These are phyloP conservation scores for Russula ochroleuca DNA, from an alignment of 768 basidiomycete species.

Conservation along the genomic window DNA sequence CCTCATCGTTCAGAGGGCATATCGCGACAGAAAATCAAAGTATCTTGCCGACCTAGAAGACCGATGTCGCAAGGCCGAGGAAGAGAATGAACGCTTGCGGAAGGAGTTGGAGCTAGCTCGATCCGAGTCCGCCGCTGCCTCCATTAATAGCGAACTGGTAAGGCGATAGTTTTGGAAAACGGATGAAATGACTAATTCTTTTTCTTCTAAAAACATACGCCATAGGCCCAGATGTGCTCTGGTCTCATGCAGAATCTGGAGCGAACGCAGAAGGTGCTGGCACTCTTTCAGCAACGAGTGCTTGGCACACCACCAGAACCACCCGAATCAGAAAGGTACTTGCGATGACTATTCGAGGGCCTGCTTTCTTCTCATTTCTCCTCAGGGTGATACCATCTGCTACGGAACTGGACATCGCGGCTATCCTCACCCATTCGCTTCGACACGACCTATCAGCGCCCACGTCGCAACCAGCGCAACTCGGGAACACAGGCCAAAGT, in stretches of 20 bases:
- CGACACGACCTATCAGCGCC: constrained; percentile 7
- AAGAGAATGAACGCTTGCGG: constrained; percentile 23
- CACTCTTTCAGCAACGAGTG: constrained; percentile 13
- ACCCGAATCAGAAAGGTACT: constrained; percentile 7
- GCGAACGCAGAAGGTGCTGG: constrained; percentile 11
- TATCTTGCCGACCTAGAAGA: constrained; percentile 24
- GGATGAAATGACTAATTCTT: background rate
- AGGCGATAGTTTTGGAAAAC: background rate
- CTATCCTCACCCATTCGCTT: constrained; percentile 18
- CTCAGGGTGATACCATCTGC: constrained; percentile 14
- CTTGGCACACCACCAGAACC: background rate
- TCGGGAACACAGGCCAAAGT: background rate
- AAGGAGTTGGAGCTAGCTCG: constrained; percentile 20
- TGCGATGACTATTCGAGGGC: background rate
- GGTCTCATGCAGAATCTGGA: constrained; percentile 24
- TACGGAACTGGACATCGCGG: constrained; percentile 21
- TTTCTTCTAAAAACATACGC: background rate
- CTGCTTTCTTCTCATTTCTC: background rate
- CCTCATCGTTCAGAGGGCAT: constrained; percentile 23
- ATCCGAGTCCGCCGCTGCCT: constrained; percentile 7
- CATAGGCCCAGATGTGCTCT: constrained; percentile 18
- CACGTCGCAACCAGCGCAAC: background rate
- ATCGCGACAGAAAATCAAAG: constrained; percentile 26
- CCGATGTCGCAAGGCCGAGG: constrained; percentile 23
- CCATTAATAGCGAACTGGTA: constrained; percentile 17